Evolutionary conservation across 495 filamentous ascomycete species (phyloP), one percentile per base, ranked within the genome.

Genomic region (Daldinia caldariorum): DNA sequence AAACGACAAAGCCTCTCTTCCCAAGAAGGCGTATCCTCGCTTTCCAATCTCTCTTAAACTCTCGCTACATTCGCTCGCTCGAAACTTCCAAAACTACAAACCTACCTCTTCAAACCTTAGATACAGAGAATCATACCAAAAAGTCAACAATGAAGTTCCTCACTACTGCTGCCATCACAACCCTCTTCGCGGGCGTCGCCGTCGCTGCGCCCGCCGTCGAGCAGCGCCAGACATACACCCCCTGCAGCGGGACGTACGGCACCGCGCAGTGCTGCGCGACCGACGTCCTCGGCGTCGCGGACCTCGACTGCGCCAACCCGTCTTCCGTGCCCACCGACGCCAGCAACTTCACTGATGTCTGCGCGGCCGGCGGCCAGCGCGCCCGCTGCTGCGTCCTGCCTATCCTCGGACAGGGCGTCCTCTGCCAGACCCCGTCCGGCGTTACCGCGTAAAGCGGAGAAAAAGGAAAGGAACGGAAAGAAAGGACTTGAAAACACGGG

Each of bases 311-410:
- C 75, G 76, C 66, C 34, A 71, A 76, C 67, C 80, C 80, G 12
- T 66, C 79, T 2, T n/a, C 57, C 0, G 65, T 64, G 18, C 75
- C 77, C 16, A 70, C 74, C 54, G 60, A 32, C 50, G 76, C 80
- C 9, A n/a, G 6, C 41, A 38, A 74, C 45, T 83, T 83, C 75
- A 72, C 51, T 54, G 26, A 66, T 2, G 34, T 75, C 58, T 83
- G 81, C 73, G 51, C 80, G 0, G 78, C 22, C 57, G 76, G 79
- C 55, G 80, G 81, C 70, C 78, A 83, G 76, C 80, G 78, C 7
- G 80, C 81, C 35, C 80, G 81, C 65, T 83, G 81, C 79, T 83
- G 81, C 58, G 78, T 79, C 47, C 63, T 83, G 12, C 80, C 81
- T 4, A 53, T 80, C 37, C 76, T 81, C n/a, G 79, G 61, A 10